These are phyloP conservation scores for Fusarium sp. DNA, from an alignment of 2,329 filamentous ascomycete genomes.

Conservation along the genomic window DNA sequence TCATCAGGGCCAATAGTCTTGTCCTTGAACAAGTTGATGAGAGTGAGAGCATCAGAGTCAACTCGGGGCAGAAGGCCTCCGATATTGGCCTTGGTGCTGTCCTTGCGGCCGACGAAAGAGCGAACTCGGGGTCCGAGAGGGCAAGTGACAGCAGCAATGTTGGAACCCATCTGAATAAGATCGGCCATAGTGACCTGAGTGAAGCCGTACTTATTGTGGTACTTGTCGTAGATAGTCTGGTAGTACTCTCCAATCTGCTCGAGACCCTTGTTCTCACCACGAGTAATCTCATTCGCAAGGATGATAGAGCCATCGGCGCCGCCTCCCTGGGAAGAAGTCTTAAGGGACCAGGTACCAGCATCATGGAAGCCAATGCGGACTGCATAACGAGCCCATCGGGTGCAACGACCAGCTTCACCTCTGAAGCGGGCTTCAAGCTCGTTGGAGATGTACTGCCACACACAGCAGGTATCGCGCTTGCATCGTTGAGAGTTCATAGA, in stretches of 20 bases:
- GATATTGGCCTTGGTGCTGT: conserved; percentile 54
- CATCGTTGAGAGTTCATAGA: conserved; percentile 44
- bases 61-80: conserved; percentile 57
- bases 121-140: conserved; percentile 59
- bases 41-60: conserved; percentile 57
- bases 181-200: conserved; percentile 63
- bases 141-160: conserved; percentile 60
- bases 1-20: conserved; percentile 65
- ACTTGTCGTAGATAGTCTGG: conserved; percentile 55
- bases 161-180: conserved; percentile 64
- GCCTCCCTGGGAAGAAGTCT: conserved; percentile 48
- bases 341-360: conserved; percentile 57
- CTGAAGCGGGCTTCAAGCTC: conserved; percentile 53
- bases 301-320: conserved; percentile 62
- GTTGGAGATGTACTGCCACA: conserved; percentile 57
- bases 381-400: conserved; percentile 56
- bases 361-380: conserved; percentile 63
- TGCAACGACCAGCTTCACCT: conserved; percentile 55
- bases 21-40: conserved; percentile 61
- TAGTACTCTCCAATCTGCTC: conserved; percentile 56
- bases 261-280: conserved; percentile 60
- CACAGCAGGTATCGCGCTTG: conserved; percentile 55
- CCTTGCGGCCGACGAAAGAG: conserved; percentile 63
- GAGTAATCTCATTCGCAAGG: conserved; percentile 52
- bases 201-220: conserved; percentile 48